These are phyloP conservation scores for Trichosporon asahii DNA, from an alignment of 1,284 basidiomycete species.

Conservation along the genomic window DNA sequence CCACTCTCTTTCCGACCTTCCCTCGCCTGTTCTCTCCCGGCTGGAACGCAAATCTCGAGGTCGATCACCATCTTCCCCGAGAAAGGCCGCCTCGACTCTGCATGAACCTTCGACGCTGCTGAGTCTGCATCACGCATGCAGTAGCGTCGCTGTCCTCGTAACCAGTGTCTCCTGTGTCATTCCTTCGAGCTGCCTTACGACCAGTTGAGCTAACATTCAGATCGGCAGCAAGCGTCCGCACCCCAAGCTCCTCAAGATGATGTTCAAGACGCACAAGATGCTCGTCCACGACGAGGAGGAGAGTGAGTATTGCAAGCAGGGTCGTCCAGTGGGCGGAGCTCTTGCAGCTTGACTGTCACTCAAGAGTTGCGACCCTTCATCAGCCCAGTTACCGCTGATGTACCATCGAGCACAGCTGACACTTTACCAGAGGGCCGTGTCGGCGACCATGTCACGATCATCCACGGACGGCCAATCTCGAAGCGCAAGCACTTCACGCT, in stretches of 20 bases:
- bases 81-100: no score
- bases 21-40: background rate
- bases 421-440: conserved; percentile 31
- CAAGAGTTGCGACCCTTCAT: no score
- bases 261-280: conserved; percentile 41
- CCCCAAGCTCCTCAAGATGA: conserved; percentile 30
- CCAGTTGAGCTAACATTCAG: conserved; percentile 22
- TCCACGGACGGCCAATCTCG: conserved; percentile 38
- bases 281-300: conserved; percentile 44
- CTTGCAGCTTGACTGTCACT: no score
- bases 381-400: background rate
- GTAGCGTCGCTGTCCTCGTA: no score
- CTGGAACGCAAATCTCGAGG: no score
- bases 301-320: conserved; percentile 28
- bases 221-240: conserved; percentile 33
- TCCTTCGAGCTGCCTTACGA: no score
- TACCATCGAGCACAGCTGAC: conserved; percentile 1
- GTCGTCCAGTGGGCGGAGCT: background rate
- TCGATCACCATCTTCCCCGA: no score
- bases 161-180: no score
- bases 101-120: no score
- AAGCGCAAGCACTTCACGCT: conserved; percentile 36
- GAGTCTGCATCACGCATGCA: no score
- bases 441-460: conserved; percentile 42
- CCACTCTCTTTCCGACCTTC: background rate